Conservation (phyloP, 768 basidiomycete species). For the Tubosaeta sp. region DNA sequence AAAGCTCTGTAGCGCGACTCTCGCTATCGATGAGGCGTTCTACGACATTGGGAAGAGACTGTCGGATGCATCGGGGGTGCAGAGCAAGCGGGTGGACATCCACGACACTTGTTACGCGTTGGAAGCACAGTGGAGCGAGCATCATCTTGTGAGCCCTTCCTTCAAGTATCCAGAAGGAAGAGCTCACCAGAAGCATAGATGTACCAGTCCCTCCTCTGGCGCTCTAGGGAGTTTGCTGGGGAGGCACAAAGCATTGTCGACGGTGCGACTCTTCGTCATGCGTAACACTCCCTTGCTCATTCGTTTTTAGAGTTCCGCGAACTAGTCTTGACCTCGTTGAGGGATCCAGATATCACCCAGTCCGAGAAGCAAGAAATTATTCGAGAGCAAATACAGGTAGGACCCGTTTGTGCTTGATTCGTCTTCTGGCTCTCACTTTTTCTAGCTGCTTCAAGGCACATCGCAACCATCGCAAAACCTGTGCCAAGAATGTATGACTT, state of each 20-base stretch:
- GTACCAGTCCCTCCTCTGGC: slow-evolving; percentile 16
- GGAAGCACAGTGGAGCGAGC: slow-evolving; percentile 15
- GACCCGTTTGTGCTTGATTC: neutral
- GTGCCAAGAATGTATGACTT: slow-evolving; percentile 16
- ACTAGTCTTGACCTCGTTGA: slow-evolving; percentile 13
- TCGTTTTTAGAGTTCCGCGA: slow-evolving; percentile 13
- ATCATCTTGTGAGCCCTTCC: slow-evolving; percentile 3
- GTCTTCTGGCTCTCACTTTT: neutral
- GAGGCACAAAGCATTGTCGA: slow-evolving; percentile 16
- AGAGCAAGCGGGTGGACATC: slow-evolving; percentile 7
- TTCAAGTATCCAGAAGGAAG: too few relatives aligned
- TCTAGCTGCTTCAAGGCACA: slow-evolving; percentile 12
- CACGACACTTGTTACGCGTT: slow-evolving; percentile 9
- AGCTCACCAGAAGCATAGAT: slow-evolving; percentile 4
- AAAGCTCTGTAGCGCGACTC: slow-evolving; percentile 10
- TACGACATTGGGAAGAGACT: slow-evolving; percentile 10
- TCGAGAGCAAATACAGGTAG: slow-evolving; percentile 14
- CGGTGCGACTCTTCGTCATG: neutral
- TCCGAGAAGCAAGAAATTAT: slow-evolving; percentile 14
- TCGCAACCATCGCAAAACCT: slow-evolving; percentile 16
- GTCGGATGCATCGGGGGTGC: slow-evolving; percentile 5
- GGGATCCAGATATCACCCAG: neutral
- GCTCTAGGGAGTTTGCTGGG: slow-evolving; percentile 18
- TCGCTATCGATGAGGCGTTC: slow-evolving; percentile 17
- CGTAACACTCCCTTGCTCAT: neutral